Base-by-base conservation (phyloP, 2,329 filamentous ascomycete genomes). In the Alternaria angustiovoidea region DNA sequence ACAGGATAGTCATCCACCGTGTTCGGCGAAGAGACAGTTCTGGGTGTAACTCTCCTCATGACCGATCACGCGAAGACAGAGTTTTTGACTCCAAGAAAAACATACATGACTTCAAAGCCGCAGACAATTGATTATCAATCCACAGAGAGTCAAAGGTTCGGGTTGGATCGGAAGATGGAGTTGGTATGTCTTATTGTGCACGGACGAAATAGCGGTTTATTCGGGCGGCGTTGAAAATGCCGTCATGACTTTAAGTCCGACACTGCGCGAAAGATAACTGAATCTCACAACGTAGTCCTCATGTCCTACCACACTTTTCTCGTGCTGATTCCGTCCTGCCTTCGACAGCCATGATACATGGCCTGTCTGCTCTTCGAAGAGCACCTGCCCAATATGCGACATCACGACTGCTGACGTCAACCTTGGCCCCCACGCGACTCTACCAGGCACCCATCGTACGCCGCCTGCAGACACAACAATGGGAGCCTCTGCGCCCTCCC, bases 401-500 rank as follows among this genome's bases (percentile, higher is more conserved):
- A 51, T 59, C 61, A 22, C 69, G 65, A 54, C 58, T 71, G 66
- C 66, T 73, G 54, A 69, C 68, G 43, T 59, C 56, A 38, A 46
- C 24, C 41, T 55, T 59, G 28, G 49, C 59, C 52, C 61, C 57
- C 47, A 51, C 63, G 44, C 67, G 49, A 61, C 39, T 56, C 44
- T 57, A 41, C 51, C 63, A 65, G 18, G 46, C 61, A 49, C 57
- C 64, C 26, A 57, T 70, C 62, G 62, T 64, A 56, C 74, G 75
- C 62, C 68, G 63, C 61, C 63, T 73, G 22, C 75, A 76, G 46
- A 66, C 73, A 32, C 73, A 74, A 57, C 66, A 78, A 68, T 83
- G 82, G 70, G 72, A 80, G 51, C 81, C 80, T 44, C 69, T 80
- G 18, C 75, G 72, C 44, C 94, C 94, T 6, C 93, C 93, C 0